Base-by-base conservation (phyloP, 768 basidiomycete genomes). In the Suillus ampliporus region DNA sequence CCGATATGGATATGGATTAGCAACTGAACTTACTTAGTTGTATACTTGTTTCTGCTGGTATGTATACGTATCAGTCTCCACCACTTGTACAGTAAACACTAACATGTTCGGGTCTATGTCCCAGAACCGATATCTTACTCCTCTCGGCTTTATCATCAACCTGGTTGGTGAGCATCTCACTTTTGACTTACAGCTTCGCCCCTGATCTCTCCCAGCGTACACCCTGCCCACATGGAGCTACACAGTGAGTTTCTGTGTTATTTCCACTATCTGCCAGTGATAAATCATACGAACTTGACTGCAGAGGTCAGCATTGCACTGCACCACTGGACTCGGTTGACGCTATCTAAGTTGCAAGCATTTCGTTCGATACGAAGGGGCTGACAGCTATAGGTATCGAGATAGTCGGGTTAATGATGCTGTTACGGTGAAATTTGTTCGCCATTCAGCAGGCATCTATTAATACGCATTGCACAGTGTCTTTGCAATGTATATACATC, bases 111-210 rank as follows among this genome's bases (percentile, higher is more conserved):
- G 35, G 47, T 35, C 50, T 26, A 35, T 56, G 15, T 51, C 50
- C 28, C 28, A 89, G 87, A 89, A 89, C 66, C 83, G 88, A 23
- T 89, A 89, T 66, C 72, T 89, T n/a, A 87, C 84, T 0, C 87
- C 87, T 0, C 73, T 89, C 2, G 86, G 84, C 1, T 89, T 89
- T 68, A 81, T 88, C n/a, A 69, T 88, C 47, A 87, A 88, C 62
- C 67, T 88, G 0, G 65, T 73, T 7, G 84, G 70, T 71, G 58
- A 68, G 71, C 4, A 28, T 26, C 23, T 17, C 23, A 37, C 11
- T 10, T 38, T 26, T 40, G 10, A 15, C 23, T 56, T 13, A 38
- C 5, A 11, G 17, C 19, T 26, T 38, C 9, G 26, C 23, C 17
- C 10, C 4, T 26, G 37, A 56, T 21, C 37, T 56, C 37, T 56